Percentiles rank a stretch among this genome's conserved stretches.
phyloP scores from a whole-genome alignment of 352 stramenopile species.

The Vaucheria bursata region DNA sequence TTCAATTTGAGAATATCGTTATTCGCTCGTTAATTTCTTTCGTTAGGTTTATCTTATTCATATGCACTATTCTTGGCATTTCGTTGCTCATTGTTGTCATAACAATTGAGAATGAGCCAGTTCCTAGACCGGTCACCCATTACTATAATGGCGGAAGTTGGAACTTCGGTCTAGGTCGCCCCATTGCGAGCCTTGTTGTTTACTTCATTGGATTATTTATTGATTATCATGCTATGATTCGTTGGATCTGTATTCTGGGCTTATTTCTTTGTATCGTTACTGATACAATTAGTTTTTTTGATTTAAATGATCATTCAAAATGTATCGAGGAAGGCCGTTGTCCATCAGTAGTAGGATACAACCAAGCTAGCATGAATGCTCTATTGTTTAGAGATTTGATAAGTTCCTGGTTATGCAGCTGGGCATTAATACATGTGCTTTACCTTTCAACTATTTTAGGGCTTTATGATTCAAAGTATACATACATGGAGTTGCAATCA shows the following conservation, averaged over 20 bases:
- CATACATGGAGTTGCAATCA: no score
- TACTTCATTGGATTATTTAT: constrained; percentile 3
- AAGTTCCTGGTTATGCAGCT: background rate
- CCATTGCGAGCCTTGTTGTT: background rate
- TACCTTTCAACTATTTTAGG: no score
- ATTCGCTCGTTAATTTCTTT: no score
- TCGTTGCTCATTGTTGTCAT: background rate
- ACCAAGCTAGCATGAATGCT: background rate
- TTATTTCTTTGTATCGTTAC: background rate
- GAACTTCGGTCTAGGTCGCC: constrained; percentile 1
- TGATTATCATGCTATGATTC: constrained; percentile 5
- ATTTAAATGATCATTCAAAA: background rate
- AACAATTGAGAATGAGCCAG: background rate
- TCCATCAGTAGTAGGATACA: background rate
- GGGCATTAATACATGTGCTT: background rate
- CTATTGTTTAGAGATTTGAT: background rate
- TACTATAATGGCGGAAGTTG: background rate
- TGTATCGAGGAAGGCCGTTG: background rate
- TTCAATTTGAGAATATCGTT: no score
- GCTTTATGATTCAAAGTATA: no score
- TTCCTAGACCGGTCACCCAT: background rate
- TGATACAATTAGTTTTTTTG: constrained; percentile 8
- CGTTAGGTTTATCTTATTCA: no score
- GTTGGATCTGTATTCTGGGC: background rate
- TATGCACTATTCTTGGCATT: no score